Evolutionary conservation across 108 stramenopile genomes (phyloP).

Genomic region (Seminavis robusta): DNA sequence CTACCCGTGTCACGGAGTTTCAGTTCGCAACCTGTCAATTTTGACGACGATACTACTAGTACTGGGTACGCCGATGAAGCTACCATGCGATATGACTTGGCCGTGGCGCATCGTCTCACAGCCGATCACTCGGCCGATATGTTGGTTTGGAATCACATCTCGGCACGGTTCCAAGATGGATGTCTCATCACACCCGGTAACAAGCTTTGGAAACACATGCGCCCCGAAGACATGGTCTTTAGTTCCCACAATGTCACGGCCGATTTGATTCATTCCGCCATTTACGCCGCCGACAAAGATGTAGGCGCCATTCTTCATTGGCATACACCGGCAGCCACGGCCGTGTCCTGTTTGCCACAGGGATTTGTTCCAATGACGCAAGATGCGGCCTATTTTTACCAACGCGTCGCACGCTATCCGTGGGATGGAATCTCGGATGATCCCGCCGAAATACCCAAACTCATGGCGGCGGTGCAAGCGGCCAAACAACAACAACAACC

Average conservation of each 20-base stretch:
- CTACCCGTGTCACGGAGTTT: too few relatives aligned
- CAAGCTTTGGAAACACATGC: conserved; percentile 17
- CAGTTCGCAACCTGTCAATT: too few relatives aligned
- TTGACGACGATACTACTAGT: too few relatives aligned
- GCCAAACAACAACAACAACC: too few relatives aligned
- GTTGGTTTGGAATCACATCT: conserved; percentile 47
- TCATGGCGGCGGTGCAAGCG: conserved; percentile 24
- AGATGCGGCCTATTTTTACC: conserved; percentile 28
- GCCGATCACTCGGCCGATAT: conserved; percentile 28
- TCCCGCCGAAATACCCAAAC: conserved; percentile 16
- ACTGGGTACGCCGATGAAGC: not conserved
- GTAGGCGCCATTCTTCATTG: conserved; percentile 39
- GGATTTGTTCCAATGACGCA: conserved; percentile 30
- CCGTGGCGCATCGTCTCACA: conserved; percentile 18
- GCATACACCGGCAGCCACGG: conserved; percentile 24
- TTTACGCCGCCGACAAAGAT: conserved; percentile 23
- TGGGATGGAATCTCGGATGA: conserved; percentile 33
- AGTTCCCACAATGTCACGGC: conserved; percentile 27
- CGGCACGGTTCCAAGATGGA: conserved; percentile 20
- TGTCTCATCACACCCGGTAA: conserved; percentile 32
- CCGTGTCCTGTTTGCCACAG: conserved; percentile 27
- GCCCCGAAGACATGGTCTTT: conserved; percentile 23
- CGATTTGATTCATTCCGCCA: conserved; percentile 33
- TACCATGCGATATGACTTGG: not conserved
- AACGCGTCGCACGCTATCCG: conserved; percentile 23